A percentile compares a stretch with the other conserved stretches of the same genome.
phyloP scores from a whole-genome alignment of 2,329 filamentous ascomycete species.

The Verticillium nubilum region DNA sequence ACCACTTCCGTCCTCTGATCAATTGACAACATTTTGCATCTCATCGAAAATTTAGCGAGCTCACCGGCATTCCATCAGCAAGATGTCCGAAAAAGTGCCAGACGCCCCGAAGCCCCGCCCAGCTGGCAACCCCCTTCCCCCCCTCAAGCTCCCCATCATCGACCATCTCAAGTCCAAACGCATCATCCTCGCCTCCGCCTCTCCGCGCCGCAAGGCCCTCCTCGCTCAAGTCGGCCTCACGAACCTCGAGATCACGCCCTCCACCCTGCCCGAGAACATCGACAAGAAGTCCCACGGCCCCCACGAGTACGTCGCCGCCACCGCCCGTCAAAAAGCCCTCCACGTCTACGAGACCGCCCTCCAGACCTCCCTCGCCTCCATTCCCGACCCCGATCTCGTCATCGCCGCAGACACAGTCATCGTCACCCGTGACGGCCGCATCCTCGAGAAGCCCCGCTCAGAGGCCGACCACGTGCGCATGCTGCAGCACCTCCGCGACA shows the following conservation, averaged over 20 bases:
- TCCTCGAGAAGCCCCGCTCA: slow-evolving; percentile 85
- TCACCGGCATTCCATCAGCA: background rate
- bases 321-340: slow-evolving; percentile 77
- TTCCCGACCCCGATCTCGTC: slow-evolving; percentile 72
- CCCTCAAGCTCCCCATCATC: slow-evolving; percentile 76
- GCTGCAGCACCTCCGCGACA: slow-evolving; percentile 76
- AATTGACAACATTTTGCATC: background rate
- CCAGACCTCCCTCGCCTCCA: slow-evolving; percentile 34
- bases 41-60: no score
- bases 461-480: slow-evolving; percentile 79
- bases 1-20: no score
- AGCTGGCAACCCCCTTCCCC: slow-evolving; percentile 49
- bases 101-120: slow-evolving; percentile 17
- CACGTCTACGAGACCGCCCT: slow-evolving; percentile 56
- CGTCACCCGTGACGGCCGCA: slow-evolving; percentile 65
- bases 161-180: slow-evolving; percentile 70
- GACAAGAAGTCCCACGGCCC: slow-evolving; percentile 69
- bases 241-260: slow-evolving; percentile 80
- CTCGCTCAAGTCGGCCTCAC: slow-evolving; percentile 73
- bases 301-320: slow-evolving; percentile 86
- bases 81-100: background rate
- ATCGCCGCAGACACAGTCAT: slow-evolving; percentile 91
- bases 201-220: slow-evolving; percentile 77
- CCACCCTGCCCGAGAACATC: slow-evolving; percentile 77
- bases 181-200: slow-evolving; percentile 85